These are phyloP conservation scores for Yueomyces sinensis DNA, from an alignment of 805 yeast species.

Conservation along the genomic window DNA sequence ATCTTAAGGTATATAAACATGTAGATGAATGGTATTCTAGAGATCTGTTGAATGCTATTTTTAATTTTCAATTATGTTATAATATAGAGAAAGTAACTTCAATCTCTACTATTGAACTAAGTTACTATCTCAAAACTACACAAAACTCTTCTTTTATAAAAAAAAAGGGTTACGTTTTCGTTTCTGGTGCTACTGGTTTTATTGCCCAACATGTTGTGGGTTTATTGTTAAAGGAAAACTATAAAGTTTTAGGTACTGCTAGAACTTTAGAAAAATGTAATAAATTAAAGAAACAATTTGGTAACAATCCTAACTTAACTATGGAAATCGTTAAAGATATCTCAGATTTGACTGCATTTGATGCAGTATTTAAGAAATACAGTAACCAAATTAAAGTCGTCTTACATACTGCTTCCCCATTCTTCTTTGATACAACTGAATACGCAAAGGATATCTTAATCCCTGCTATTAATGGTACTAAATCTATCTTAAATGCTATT, in stretches of 20 bases:
- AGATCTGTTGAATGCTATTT: too few relatives aligned
- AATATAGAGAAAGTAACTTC: too few relatives aligned
- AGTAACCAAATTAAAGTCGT: constrained; percentile 29
- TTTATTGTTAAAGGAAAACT: constrained; percentile 26
- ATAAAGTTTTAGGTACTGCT: constrained; percentile 38
- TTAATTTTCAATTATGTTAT: too few relatives aligned
- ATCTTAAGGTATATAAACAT: too few relatives aligned
- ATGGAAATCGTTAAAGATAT: constrained; percentile 26
- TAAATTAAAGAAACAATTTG: constrained; percentile 21
- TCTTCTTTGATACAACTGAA: constrained; percentile 20
- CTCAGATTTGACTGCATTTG: constrained; percentile 30
- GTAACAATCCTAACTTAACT: constrained; percentile 9
- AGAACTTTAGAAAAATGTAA: constrained; percentile 33
- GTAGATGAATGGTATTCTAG: too few relatives aligned
- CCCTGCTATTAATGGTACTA: constrained; percentile 50
- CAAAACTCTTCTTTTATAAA: too few relatives aligned
- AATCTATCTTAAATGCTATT: constrained; percentile 33
- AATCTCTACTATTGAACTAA: too few relatives aligned
- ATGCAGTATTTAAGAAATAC: constrained; percentile 28
- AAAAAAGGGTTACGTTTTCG: too few relatives aligned
- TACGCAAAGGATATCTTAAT: constrained; percentile 36
- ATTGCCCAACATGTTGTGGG: constrained; percentile 36
- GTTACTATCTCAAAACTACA: too few relatives aligned
- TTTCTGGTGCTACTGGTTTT: constrained; percentile 41
- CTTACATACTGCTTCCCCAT: constrained; percentile 40